Percentiles rank a stretch among this genome's conserved stretches.
Evolutionary conservation across 257 asterid genomes (phyloP).

Genomic region (Capsicum rhomboideum): DNA sequence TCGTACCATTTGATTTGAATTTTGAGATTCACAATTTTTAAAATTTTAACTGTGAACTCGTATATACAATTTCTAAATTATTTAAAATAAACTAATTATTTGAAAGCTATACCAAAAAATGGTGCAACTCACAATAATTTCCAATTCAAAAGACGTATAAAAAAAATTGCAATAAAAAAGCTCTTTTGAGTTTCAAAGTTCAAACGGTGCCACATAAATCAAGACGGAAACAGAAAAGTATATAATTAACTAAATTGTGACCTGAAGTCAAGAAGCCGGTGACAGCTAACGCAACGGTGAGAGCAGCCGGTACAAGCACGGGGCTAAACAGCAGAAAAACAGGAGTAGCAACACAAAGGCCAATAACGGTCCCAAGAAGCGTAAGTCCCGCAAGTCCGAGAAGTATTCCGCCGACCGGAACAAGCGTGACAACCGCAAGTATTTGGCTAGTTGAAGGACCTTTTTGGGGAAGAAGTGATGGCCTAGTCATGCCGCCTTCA

Average conservation of each 20-base stretch:
- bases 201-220: no score
- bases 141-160: neutral
- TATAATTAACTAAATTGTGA: neutral
- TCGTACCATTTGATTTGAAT: no score
- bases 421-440: neutral
- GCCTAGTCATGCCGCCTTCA: neutral
- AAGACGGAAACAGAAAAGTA: no score
- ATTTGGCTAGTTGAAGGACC: conserved; percentile 10
- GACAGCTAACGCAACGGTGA: neutral
- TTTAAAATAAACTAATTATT: no score
- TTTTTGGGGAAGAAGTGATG: neutral
- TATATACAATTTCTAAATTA: no score
- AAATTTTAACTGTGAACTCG: no score
- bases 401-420: conserved; percentile 2
- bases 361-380: conserved; percentile 6
- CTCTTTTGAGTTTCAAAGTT: no score
- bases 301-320: conserved; percentile 6
- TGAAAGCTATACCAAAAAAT: no score
- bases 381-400: conserved; percentile 8
- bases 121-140: no score
- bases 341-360: conserved; percentile 2
- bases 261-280: conserved; percentile 11
- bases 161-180: no score
- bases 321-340: conserved; percentile 21
- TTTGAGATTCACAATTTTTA: no score